These are phyloP conservation scores for Yamadazyma scolyti DNA, from an alignment of 805 yeast species.

Conservation along the genomic window DNA sequence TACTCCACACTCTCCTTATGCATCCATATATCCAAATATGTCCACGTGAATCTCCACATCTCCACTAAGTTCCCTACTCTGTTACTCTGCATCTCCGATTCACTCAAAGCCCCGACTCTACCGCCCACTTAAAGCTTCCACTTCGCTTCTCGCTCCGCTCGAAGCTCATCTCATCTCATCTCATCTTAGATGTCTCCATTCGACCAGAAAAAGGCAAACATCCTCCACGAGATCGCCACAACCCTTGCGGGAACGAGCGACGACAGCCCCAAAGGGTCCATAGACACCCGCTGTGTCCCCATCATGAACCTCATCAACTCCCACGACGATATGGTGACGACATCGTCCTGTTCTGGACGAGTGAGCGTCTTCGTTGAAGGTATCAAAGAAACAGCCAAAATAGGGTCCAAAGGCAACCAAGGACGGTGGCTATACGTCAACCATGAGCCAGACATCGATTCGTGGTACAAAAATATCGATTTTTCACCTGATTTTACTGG, in stretches of 20 bases:
- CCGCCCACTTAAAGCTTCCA: too few species aligned
- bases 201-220: conserved; percentile 59
- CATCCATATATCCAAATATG: too few species aligned
- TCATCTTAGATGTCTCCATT: conserved; percentile 52
- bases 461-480: conserved; percentile 43
- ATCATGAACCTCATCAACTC: conserved; percentile 65
- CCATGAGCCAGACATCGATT: conserved; percentile 52
- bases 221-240: conserved; percentile 49
- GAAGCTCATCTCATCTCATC: neutral
- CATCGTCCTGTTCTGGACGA: conserved; percentile 87
- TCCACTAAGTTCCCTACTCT: too few species aligned
- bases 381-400: conserved; percentile 40
- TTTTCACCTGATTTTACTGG: conserved; percentile 14
- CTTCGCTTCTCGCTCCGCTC: too few species aligned
- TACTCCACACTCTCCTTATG: too few species aligned
- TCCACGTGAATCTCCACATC: too few species aligned
- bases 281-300: conserved; percentile 73
- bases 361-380: conserved; percentile 83
- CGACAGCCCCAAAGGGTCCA: conserved; percentile 83
- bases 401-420: conserved; percentile 83
- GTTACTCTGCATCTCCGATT: too few species aligned
- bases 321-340: conserved; percentile 69
- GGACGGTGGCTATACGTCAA: conserved; percentile 83
- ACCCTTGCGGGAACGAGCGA: conserved; percentile 48
- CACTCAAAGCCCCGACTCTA: too few species aligned